Conservation (phyloP, 2,329 filamentous ascomycete species). For the Epichloe amarillans region DNA sequence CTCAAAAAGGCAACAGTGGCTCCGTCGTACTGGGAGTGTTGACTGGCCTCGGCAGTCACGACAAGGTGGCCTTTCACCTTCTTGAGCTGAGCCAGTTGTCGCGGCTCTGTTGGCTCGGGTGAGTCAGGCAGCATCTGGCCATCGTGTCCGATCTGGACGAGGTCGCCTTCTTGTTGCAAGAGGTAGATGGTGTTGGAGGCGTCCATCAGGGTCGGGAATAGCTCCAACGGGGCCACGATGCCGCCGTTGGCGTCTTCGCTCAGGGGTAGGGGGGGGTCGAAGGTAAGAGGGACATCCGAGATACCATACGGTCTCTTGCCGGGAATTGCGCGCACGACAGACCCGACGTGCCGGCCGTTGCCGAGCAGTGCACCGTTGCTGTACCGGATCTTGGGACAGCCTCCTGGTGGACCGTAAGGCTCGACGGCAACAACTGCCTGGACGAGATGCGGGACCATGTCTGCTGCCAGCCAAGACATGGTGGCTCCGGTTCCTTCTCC, state of each 20-base stretch:
- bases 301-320: constrained; percentile 25
- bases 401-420: constrained; percentile 39
- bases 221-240: neutral
- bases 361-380: neutral
- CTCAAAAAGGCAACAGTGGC: constrained; percentile 37
- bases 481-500: constrained; percentile 36
- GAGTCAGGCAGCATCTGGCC: neutral
- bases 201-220: neutral
- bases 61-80: constrained; percentile 32
- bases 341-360: constrained; percentile 7
- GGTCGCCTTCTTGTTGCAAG: constrained; percentile 8
- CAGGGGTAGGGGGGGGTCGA: constrained; percentile 23
- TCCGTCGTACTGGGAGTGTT: constrained; percentile 41
- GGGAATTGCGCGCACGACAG: constrained; percentile 14
- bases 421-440: constrained; percentile 37
- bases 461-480: constrained; percentile 33
- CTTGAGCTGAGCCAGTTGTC: constrained; percentile 33
- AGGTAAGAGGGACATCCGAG: constrained; percentile 28
- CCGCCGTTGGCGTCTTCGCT: neutral
- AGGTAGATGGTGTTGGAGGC: neutral
- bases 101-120: constrained; percentile 4
- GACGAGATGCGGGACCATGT: constrained; percentile 33
- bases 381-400: constrained; percentile 4
- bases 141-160: neutral
- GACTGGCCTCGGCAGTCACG: constrained; percentile 37